Conservation (phyloP, 2,329 filamentous ascomycete genomes). For the Emergomyces orientalis region DNA sequence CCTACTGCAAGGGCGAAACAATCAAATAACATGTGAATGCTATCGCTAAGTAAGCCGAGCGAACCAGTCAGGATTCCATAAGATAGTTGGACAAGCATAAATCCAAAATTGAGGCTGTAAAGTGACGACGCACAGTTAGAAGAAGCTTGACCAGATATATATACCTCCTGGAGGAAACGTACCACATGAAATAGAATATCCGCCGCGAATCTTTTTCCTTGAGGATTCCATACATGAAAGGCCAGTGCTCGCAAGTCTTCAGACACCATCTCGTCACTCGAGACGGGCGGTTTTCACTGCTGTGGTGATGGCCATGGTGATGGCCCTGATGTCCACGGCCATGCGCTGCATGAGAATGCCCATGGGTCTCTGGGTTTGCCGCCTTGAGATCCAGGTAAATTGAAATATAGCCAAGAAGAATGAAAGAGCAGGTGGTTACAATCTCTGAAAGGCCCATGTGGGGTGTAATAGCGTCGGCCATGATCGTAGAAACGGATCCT, state of each 20-base stretch:
- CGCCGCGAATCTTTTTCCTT: conserved; percentile 85
- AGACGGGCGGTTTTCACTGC: conserved; percentile 47
- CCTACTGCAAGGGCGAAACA: conserved; percentile 87
- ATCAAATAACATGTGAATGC: conserved; percentile 99
- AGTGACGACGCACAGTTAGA: conserved; percentile 41
- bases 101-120: conserved; percentile 75
- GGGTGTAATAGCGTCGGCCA: not conserved
- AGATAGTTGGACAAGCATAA: conserved; percentile 90
- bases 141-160: not conserved
- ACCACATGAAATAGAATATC: conserved; percentile 97
- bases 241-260: conserved; percentile 58
- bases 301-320: conserved; percentile 26
- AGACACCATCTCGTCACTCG: conserved; percentile 64
- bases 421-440: conserved; percentile 1
- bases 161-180: conserved; percentile 27
- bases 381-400: conserved; percentile 13
- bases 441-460: not conserved
- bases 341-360: conserved; percentile 15
- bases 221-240: conserved; percentile 75
- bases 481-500: not conserved
- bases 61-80: conserved; percentile 93
- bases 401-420: conserved; percentile 16
- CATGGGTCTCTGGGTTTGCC: conserved; percentile 24
- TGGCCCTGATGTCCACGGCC: conserved; percentile 11
- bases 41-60: conserved; percentile 88